Evolutionary conservation across 2,329 filamentous ascomycete genomes (phyloP), one percentile per base, ranked within the genome.

Genomic region (Botrytis aclada): DNA sequence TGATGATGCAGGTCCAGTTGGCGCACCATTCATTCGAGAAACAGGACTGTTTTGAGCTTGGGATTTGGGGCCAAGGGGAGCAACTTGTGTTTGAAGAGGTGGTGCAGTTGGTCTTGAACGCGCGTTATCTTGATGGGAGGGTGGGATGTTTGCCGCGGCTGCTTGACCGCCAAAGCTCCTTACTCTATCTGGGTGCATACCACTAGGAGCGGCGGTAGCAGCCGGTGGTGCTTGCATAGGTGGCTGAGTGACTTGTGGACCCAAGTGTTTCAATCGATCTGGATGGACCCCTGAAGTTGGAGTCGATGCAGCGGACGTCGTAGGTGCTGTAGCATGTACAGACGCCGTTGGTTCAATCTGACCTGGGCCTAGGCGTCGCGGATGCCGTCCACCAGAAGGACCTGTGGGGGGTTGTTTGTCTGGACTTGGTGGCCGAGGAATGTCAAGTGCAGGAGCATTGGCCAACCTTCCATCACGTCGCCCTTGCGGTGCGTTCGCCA

Each of bases 241-340:
- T 8, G 78, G 74, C 32, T 79, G 77, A 32, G 79, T 72, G 8
- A 78, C 73, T 56, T 79, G 82, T 34, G 78, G 76, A 22, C 81
- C 83, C 60, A 88, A 84, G 73, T 86, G 86, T 54, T 82, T 83
- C 66, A 88, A 79, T 34, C 86, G 83, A 77, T 88, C 32, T 74
- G 76, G 74, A 76, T 78, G 79, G 74, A 80, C 73, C 76, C 78
- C 78, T 56, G 74, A 47, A 34, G 67, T 63, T 29, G 72, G 67
- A 6, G 67, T 69, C 45, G 65, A 47, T 34, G 39, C 51, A 14
- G 83, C 83, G 25, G 79, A 73, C 7, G 78, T 77, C 9, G 80
- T 75, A 43, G 80, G 67, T 45, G 76, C 74, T 62, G 76, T 71
- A 25, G 80, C 74, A 39, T 78, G 77, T 51, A 70, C 65, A 18